Evolutionary conservation across 768 basidiomycete species (phyloP).

Genomic region (Mycena epipterygia): DNA sequence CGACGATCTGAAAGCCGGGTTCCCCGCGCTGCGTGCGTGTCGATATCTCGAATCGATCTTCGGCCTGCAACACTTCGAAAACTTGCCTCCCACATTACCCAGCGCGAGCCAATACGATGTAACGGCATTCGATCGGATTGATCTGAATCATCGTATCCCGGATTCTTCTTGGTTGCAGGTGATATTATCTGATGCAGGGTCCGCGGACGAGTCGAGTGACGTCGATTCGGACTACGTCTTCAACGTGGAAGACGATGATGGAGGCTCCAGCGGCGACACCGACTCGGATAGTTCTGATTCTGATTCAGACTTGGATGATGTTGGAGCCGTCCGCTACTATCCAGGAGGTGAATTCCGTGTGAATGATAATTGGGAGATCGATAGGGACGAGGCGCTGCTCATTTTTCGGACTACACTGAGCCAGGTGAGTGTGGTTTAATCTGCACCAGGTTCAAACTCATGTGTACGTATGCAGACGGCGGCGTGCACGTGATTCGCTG

Average conservation of each 20-base stretch:
- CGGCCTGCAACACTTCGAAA: background rate
- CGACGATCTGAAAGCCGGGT: background rate
- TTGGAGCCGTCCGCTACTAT: background rate
- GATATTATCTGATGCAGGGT: background rate
- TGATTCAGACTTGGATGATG: background rate
- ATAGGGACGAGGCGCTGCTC: background rate
- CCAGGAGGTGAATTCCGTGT: background rate
- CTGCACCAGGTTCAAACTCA: too few species aligned
- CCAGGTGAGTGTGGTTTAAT: background rate
- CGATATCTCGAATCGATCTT: background rate
- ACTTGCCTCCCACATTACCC: background rate
- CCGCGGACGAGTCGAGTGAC: background rate
- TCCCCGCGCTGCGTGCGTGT: background rate
- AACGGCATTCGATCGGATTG: background rate
- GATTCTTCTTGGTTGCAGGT: background rate
- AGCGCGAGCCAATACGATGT: background rate
- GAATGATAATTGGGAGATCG: background rate
- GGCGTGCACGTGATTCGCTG: too few species aligned
- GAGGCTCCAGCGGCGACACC: background rate
- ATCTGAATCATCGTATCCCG: background rate
- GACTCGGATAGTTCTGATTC: background rate
- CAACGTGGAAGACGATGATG: background rate
- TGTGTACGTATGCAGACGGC: too few species aligned
- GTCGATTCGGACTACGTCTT: background rate
- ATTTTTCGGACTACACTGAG: background rate